phyloP scores from a whole-genome alignment of 306 rosid genomes.

The Dalbergia cultrata region DNA sequence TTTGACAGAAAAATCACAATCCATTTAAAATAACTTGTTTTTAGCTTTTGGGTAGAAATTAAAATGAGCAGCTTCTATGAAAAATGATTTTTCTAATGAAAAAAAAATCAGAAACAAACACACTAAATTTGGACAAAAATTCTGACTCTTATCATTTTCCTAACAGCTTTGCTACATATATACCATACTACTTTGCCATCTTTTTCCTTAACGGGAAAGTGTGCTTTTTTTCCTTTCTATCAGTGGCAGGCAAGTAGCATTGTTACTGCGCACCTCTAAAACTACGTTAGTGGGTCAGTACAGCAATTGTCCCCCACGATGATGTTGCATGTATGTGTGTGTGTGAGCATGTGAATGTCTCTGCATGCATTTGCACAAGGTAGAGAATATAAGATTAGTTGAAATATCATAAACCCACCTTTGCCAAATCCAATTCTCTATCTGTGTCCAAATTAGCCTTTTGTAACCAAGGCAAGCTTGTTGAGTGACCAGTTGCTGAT shows the following conservation, averaged over 20 bases:
- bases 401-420: constrained; percentile 67
- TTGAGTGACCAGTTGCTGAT: constrained; percentile 49
- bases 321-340: constrained; percentile 28
- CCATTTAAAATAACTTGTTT: too few relatives aligned
- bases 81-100: too few relatives aligned
- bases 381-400: constrained; percentile 41
- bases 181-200: constrained; percentile 11
- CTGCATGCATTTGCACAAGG: constrained; percentile 47
- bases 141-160: not conserved
- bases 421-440: constrained; percentile 64
- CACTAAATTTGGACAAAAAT: too few relatives aligned
- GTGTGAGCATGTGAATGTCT: constrained; percentile 45
- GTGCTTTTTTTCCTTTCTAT: constrained; percentile 1
- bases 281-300: constrained; percentile 46
- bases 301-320: constrained; percentile 46
- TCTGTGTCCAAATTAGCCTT: constrained; percentile 58
- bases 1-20: too few relatives aligned
- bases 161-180: not conserved
- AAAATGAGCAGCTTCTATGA: too few relatives aligned
- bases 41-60: too few relatives aligned
- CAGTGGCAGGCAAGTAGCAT: constrained; percentile 31
- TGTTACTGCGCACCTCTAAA: constrained; percentile 37
- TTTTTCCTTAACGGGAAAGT: constrained; percentile 4
- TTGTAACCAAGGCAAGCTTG: constrained; percentile 69
- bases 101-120: too few relatives aligned